phyloP scores from a whole-genome alignment of 148 eudicot genomes.

The Rhododendron simsii region DNA sequence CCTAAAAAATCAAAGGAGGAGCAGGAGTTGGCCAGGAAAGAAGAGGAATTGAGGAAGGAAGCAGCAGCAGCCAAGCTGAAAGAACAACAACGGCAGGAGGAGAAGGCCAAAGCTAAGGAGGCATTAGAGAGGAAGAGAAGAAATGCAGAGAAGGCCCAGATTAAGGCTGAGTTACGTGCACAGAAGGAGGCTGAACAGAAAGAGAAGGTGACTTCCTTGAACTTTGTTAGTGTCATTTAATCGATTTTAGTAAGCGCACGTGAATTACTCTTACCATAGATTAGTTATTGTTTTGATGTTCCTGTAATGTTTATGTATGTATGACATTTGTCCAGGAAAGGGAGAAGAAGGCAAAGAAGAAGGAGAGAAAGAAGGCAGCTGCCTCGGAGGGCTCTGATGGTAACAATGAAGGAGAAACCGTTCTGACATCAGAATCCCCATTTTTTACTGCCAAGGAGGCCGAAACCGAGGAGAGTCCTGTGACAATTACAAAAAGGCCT shows the following conservation, averaged over 20 bases:
- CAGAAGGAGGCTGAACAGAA: constrained; percentile 81
- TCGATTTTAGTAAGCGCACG: background rate
- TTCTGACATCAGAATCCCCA: constrained; percentile 26
- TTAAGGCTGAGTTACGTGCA: constrained; percentile 65
- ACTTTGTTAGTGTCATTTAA: background rate
- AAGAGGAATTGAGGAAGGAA: constrained; percentile 43
- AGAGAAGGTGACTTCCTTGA: constrained; percentile 55
- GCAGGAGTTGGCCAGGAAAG: constrained; percentile 57
- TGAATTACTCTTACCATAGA: background rate
- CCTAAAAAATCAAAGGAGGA: constrained; percentile 51
- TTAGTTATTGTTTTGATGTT: background rate
- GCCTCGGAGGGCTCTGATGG: constrained; percentile 21
- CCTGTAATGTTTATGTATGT: background rate
- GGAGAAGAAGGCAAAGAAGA: constrained; percentile 86
- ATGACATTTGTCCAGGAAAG: constrained; percentile 50
- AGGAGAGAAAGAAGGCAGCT: constrained; percentile 56
- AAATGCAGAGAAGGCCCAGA: constrained; percentile 66
- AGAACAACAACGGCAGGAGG: constrained; percentile 63
- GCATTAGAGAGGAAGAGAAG: constrained; percentile 79
- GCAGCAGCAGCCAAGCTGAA: constrained; percentile 64
- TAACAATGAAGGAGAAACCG: constrained; percentile 31
- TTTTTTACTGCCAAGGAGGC: constrained; percentile 32
- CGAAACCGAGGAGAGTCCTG: constrained; percentile 34
- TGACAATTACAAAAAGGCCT: constrained; percentile 33
- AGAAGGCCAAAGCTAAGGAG: constrained; percentile 71